Evolutionary conservation across 192 early-diverging fungal genomes (phyloP).

Genomic region (Coemansia sp.): DNA sequence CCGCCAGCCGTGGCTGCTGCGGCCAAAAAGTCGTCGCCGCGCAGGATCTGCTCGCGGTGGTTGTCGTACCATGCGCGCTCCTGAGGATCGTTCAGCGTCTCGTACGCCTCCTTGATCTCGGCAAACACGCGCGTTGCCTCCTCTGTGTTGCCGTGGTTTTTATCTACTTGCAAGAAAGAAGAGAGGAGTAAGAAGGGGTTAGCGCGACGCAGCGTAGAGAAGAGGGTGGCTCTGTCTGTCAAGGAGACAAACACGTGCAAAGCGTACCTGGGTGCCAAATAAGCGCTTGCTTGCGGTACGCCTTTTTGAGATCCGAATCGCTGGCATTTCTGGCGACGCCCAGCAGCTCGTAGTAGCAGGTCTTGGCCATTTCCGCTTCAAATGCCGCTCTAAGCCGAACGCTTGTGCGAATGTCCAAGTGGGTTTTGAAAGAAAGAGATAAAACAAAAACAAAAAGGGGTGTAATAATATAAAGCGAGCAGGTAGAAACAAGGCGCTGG

Average conservation of each 20-base stretch:
- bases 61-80: conserved; percentile 96
- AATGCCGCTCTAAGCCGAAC: no score
- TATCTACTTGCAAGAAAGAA: conserved; percentile 68
- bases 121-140: conserved; percentile 88
- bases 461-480: no score
- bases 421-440: not conserved
- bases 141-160: conserved; percentile 77
- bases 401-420: no score
- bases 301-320: conserved; percentile 82
- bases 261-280: conserved; percentile 73
- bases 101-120: conserved; percentile 89
- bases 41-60: conserved; percentile 88
- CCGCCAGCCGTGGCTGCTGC: conserved; percentile 11
- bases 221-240: no score
- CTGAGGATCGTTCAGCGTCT: conserved; percentile 86
- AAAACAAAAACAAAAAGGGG: no score
- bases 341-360: conserved; percentile 89
- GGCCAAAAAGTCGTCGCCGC: conserved; percentile 59
- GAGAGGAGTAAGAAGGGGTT: conserved; percentile 45
- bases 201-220: no score
- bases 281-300: conserved; percentile 71
- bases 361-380: conserved; percentile 52
- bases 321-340: conserved; percentile 72
- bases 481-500: no score
- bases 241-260: no score